phyloP scores from a whole-genome alignment of 1,139 yeast genomes.

The Komagataea norvegica region DNA sequence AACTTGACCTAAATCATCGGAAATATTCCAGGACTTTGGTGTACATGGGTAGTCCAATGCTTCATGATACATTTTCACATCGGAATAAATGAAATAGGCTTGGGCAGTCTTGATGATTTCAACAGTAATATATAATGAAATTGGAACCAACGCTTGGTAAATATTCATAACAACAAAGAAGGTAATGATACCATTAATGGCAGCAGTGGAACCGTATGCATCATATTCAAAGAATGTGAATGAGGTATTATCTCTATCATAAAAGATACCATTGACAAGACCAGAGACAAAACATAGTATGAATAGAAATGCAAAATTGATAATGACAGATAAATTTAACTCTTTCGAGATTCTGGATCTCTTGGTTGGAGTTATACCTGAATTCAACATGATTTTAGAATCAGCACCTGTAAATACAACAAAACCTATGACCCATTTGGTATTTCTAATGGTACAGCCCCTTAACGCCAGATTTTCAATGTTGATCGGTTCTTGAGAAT shows the following conservation, averaged over 20 bases:
- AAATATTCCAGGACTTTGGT: constrained; percentile 95
- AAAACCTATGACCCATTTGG: constrained; percentile 89
- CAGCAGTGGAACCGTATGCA: constrained; percentile 52
- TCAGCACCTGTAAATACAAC: constrained; percentile 89
- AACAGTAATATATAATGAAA: constrained; percentile 88
- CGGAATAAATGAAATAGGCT: constrained; percentile 89
- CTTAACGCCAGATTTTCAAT: constrained; percentile 78
- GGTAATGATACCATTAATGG: constrained; percentile 75
- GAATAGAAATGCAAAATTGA: constrained; percentile 73
- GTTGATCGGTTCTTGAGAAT: constrained; percentile 59
- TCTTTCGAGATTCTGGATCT: constrained; percentile 78
- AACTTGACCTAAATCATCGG: constrained; percentile 95
- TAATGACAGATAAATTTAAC: constrained; percentile 72
- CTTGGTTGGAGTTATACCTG: constrained; percentile 92
- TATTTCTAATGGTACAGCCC: constrained; percentile 89
- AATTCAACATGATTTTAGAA: constrained; percentile 86
- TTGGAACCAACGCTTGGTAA: constrained; percentile 90
- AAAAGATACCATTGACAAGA: constrained; percentile 74
- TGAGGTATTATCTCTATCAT: constrained; percentile 48
- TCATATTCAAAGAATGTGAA: constrained; percentile 70
- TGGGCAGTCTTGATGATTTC: constrained; percentile 94
- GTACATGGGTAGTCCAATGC: constrained; percentile 89
- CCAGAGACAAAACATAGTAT: constrained; percentile 80
- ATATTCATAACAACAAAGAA: constrained; percentile 88
- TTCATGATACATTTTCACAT: constrained; percentile 79